Conservation (phyloP, 176 grass and related monocot species). For the Musa beccarii region DNA sequence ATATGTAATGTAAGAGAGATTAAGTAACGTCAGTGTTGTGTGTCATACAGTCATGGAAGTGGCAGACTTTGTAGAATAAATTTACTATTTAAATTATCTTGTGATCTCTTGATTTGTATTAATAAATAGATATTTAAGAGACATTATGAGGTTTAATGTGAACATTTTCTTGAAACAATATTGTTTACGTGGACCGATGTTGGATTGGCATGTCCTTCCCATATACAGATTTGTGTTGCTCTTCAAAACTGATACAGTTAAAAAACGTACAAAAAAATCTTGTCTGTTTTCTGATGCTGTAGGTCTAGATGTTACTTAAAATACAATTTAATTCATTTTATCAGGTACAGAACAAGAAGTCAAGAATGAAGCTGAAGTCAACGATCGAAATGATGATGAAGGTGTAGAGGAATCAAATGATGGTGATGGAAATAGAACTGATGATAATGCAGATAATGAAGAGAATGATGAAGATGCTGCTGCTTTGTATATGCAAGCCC, state of each 20-base stretch:
- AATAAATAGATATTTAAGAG: too few species aligned
- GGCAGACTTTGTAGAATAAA: too few species aligned
- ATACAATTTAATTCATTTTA: neutral
- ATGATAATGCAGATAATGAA: conserved; percentile 5
- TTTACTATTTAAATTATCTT: too few species aligned
- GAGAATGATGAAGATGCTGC: conserved; percentile 29
- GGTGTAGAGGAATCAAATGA: neutral
- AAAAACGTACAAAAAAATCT: neutral
- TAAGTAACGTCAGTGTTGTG: too few species aligned
- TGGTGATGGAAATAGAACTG: neutral
- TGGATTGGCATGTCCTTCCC: too few species aligned
- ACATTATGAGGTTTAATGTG: too few species aligned
- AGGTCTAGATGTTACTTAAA: neutral
- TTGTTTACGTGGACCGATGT: too few species aligned
- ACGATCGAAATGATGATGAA: neutral
- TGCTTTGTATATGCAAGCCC: conserved; percentile 15
- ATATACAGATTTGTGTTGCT: neutral
- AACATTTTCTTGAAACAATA: too few species aligned
- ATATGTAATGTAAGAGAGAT: too few species aligned
- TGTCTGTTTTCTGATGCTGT: neutral
- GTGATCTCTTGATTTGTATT: too few species aligned
- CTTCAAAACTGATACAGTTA: neutral
- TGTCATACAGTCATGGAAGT: too few species aligned
- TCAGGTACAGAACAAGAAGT: neutral
- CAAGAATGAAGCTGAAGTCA: neutral